A percentile compares a stretch with the other conserved stretches of the same genome.
phyloP scores from a whole-genome alignment of 2,329 filamentous ascomycete species.

The Paecilomyces dactylethromorphus region DNA sequence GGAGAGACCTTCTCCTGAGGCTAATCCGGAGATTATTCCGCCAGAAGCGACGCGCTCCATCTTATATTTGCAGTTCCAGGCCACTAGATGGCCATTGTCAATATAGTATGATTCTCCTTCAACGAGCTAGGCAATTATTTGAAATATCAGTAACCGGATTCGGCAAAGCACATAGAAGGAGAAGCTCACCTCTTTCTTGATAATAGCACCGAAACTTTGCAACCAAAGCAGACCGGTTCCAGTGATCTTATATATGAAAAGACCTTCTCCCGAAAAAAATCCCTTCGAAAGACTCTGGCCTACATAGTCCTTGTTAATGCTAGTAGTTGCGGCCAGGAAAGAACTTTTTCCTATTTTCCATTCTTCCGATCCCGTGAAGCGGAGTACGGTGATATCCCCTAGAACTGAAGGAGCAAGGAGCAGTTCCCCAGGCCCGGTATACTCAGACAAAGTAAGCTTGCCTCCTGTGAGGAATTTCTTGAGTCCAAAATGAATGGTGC shows the following conservation, averaged over 20 bases:
- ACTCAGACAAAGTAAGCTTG: slow-evolving; percentile 71
- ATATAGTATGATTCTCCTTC: slow-evolving; percentile 81
- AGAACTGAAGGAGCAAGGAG: slow-evolving; percentile 73
- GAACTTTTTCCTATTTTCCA: slow-evolving; percentile 87
- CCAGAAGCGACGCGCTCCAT: slow-evolving; percentile 86
- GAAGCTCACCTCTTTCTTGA: slow-evolving; percentile 76
- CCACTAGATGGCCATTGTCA: slow-evolving; percentile 87
- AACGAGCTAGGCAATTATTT: slow-evolving; percentile 21
- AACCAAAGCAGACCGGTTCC: slow-evolving; percentile 82
- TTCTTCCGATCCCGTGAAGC: slow-evolving; percentile 56
- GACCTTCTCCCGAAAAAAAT: slow-evolving; percentile 86
- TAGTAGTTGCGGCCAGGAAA: slow-evolving; percentile 78
- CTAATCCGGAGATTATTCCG: slow-evolving; percentile 81
- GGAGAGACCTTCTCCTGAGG: slow-evolving; percentile 78
- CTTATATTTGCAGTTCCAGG: slow-evolving; percentile 93
- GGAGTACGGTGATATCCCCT: slow-evolving; percentile 78
- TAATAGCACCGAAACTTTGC: slow-evolving; percentile 89
- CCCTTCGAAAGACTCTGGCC: slow-evolving; percentile 80
- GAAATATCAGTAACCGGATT: neutral
- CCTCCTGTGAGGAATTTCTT: slow-evolving; percentile 85
- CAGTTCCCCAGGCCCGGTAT: slow-evolving; percentile 84
- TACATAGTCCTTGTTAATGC: slow-evolving; percentile 83
- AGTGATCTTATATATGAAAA: slow-evolving; percentile 82
- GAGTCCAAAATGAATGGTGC: slow-evolving; percentile 74
- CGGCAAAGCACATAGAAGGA: neutral